A percentile compares a stretch with the other conserved stretches of the same genome.
phyloP scores from a whole-genome alignment of 495 filamentous ascomycete species.

The Aspergillus indologenus region DNA sequence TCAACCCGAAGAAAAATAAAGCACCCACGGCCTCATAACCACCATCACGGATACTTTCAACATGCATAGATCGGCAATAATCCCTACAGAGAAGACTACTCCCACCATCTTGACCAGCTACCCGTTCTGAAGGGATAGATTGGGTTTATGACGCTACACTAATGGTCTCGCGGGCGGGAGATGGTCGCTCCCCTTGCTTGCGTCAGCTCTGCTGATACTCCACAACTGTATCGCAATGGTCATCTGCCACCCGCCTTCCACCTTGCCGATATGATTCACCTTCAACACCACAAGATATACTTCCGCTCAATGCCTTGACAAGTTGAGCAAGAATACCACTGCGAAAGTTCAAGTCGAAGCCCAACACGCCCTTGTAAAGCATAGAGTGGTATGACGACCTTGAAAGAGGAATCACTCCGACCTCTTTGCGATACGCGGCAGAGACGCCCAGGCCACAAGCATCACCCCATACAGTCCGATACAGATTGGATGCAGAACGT shows the following conservation, averaged over 20 bases:
- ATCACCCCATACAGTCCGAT: conserved; percentile 69
- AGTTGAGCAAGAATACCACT: too few relatives aligned
- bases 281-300: neutral
- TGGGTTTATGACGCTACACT: neutral
- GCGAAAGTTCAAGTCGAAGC: too few relatives aligned
- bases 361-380: neutral
- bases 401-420: conserved; percentile 20
- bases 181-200: neutral
- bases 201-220: neutral
- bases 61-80: neutral
- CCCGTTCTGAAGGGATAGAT: neutral
- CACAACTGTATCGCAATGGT: neutral
- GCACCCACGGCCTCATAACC: too few relatives aligned
- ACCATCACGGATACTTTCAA: too few relatives aligned
- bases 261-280: neutral
- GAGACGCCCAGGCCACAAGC: conserved; percentile 57
- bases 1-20: too few relatives aligned
- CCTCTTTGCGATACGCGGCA: conserved; percentile 32
- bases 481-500: conserved; percentile 69
- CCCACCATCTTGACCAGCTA: too few relatives aligned
- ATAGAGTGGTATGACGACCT: neutral
- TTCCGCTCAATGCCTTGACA: too few relatives aligned
- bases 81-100: neutral
- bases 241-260: neutral
- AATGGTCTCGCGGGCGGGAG: neutral